Conservation (phyloP, 176 grass and related monocot species). For the Poa annua region DNA sequence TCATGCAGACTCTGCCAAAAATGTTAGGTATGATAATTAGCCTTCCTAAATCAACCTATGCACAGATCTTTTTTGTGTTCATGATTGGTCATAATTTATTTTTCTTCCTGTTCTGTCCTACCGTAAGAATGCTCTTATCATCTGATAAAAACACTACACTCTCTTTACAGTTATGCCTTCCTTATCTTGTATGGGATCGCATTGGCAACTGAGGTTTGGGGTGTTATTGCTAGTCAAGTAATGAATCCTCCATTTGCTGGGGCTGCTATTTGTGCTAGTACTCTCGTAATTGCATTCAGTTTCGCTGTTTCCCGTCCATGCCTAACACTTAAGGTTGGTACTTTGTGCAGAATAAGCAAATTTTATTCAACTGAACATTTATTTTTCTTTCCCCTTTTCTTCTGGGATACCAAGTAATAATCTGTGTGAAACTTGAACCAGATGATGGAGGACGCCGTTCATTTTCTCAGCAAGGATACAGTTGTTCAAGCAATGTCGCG, state of each 20-base stretch:
- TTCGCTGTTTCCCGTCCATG: constrained; percentile 95
- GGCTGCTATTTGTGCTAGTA: constrained; percentile 82
- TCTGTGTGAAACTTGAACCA: constrained; percentile 44
- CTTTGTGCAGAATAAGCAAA: constrained; percentile 21
- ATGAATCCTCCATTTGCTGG: constrained; percentile 90
- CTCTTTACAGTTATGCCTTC: constrained; percentile 80
- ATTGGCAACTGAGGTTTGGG: constrained; percentile 93
- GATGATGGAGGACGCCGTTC: constrained; percentile 99
- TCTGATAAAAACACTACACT: constrained; percentile 37
- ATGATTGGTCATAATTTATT: constrained; percentile 15
- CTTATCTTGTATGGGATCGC: constrained; percentile 94
- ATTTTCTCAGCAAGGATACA: constrained; percentile 97
- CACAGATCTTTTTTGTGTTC: constrained; percentile 24
- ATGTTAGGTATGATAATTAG: constrained; percentile 76
- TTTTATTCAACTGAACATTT: constrained; percentile 30
- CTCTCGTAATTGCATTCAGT: constrained; percentile 94
- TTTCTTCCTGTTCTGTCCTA: constrained; percentile 37
- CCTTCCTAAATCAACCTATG: constrained; percentile 29
- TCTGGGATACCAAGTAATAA: constrained; percentile 31
- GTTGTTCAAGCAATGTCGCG: constrained; percentile 97
- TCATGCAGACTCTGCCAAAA: constrained; percentile 99
- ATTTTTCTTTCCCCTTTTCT: constrained; percentile 30
- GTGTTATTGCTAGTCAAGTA: constrained; percentile 94
- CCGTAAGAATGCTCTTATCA: constrained; percentile 32
- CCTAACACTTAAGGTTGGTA: constrained; percentile 86